These are phyloP conservation scores for Caloboletus firmus DNA, from an alignment of 1,284 basidiomycete genomes.

Conservation along the genomic window DNA sequence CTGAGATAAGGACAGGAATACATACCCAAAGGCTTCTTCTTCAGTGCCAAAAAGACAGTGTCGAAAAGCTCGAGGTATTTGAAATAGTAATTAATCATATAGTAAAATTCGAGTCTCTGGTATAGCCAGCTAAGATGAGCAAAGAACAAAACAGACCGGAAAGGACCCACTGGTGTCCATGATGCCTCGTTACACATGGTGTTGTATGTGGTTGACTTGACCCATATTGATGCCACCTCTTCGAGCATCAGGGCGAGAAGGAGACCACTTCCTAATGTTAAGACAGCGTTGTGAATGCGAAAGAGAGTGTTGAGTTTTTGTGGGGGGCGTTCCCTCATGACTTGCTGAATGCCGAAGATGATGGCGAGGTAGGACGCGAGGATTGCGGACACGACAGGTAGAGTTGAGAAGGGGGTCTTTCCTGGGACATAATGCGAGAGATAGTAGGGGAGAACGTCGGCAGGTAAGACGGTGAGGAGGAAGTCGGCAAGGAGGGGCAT, in stretches of 20 bases:
- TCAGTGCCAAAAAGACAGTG: conserved; percentile 95
- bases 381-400: conserved; percentile 66
- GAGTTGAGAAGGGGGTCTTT: conserved; percentile 79
- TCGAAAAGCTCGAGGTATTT: conserved; percentile 94
- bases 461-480: conserved; percentile 55
- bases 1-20: conserved; percentile 10
- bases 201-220: conserved; percentile 70
- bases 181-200: conserved; percentile 77
- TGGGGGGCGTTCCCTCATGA: conserved; percentile 79
- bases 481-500: conserved; percentile 77
- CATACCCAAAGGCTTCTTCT: conserved; percentile 95
- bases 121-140: conserved; percentile 9
- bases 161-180: conserved; percentile 77
- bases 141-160: background rate
- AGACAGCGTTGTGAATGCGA: conserved; percentile 88
- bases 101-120: conserved; percentile 86
- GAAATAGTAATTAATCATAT: conserved; percentile 99
- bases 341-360: conserved; percentile 83
- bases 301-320: conserved; percentile 86
- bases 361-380: conserved; percentile 82
- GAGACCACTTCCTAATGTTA: conserved; percentile 80
- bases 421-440: conserved; percentile 71
- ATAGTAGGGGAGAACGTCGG: conserved; percentile 57
- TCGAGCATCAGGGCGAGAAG: conserved; percentile 88
- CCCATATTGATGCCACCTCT: conserved; percentile 79